Evolutionary conservation across 2,329 filamentous ascomycete genomes (phyloP), one percentile per base, ranked within the genome.

Genomic region (Paradendryphiella salina): DNA sequence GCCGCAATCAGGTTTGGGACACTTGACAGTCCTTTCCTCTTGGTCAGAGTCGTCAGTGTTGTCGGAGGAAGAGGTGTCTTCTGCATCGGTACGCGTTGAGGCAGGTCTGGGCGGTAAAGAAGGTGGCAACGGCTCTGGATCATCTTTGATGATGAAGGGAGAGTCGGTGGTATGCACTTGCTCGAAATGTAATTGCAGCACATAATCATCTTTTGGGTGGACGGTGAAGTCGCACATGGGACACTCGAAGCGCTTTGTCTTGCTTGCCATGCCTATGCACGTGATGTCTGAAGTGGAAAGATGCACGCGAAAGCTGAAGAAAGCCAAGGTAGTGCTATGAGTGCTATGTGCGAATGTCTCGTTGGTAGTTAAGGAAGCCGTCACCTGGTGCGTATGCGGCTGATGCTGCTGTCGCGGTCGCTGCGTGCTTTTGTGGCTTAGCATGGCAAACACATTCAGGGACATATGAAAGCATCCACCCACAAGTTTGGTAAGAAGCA

Each of bases 1-100:
- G 47, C 72, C 72, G 64, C 77, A 79, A 37, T 74, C 70, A 18
- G 65, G 56, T 40, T 75, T 69, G 7, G 76, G 74, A 59, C 77
- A 79, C 50, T 66, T 66, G 26, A 73, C 70, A 11, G 40, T 61
- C 45, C 57, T 60, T 51, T 65, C 65, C 28, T 69, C 64, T 34
- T 67, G 63, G n/a, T 38, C 35, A 14, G 39, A 33, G 18, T 42
- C 39, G 28, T 23, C n/a, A 8, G 18, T 13, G 54, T 66, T 63
- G 49, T 63, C 52, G 31, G 62, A 66, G 58, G 67, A 66, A 69
- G 66, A 56, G 28, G 61, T 59, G 40, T 60, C 59, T 26, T 42
- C 55, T 26, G 36, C 44, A 51, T 60, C 53, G 48, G 55, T 56
- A 49, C 50, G 47, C 29, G 51, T 57, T 18, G 58, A 57, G 34